These are phyloP conservation scores for Chlorella variabilis DNA, from an alignment of 163 green algal species.

Conservation along the genomic window DNA sequence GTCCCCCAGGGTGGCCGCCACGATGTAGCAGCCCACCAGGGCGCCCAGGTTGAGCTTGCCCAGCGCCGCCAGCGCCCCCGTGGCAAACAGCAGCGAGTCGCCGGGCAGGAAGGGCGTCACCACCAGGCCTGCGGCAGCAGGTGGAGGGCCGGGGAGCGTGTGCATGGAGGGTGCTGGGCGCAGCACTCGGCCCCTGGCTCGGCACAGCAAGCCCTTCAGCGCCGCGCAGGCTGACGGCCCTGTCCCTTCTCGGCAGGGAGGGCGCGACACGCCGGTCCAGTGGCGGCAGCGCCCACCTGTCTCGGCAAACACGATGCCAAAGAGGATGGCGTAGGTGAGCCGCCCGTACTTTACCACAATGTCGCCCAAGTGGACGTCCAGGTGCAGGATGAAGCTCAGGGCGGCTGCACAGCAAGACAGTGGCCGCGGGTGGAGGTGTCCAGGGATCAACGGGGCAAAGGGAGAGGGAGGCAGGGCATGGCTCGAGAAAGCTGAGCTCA, in stretches of 20 bases:
- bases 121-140: conserved; percentile 48
- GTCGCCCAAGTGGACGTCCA: conserved; percentile 84
- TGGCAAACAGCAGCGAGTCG: conserved; percentile 93
- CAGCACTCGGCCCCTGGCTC: too few species aligned
- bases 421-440: not conserved
- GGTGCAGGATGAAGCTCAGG: conserved; percentile 83
- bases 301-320: conserved; percentile 94
- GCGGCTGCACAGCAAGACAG: conserved; percentile 50
- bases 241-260: too few species aligned
- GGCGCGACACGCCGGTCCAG: too few species aligned
- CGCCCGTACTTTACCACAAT: conserved; percentile 76
- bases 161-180: not conserved
- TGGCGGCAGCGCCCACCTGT: conserved; percentile 80
- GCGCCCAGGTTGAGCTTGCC: conserved; percentile 74
- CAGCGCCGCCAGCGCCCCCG: conserved; percentile 83
- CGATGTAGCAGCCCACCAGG: conserved; percentile 78
- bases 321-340: conserved; percentile 85
- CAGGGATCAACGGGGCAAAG: not conserved
- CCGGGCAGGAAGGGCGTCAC: conserved; percentile 93
- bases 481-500: too few species aligned
- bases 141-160: too few species aligned
- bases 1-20: conserved; percentile 85
- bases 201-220: too few species aligned
- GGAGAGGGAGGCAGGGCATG: not conserved
- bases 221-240: too few species aligned